Percentiles rank a stretch among this genome's conserved stretches.
phyloP scores from a whole-genome alignment of 768 basidiomycete genomes.

The Imleria badia region DNA sequence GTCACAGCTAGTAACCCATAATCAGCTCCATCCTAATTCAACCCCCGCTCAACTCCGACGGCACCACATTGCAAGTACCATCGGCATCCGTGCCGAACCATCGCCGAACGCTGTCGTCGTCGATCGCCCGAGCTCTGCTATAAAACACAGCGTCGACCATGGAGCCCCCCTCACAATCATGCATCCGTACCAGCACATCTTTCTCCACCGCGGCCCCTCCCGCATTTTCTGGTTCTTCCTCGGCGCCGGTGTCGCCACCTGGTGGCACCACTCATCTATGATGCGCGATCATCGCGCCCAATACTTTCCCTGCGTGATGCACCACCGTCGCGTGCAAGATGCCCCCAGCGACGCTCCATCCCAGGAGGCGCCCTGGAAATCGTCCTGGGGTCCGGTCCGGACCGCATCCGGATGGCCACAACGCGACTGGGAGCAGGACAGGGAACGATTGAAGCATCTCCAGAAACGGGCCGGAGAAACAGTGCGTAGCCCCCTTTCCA shows the following conservation, averaged over 20 bases:
- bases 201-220: slow-evolving; percentile 43
- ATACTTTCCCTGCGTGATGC: slow-evolving; percentile 29
- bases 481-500: slow-evolving; percentile 32
- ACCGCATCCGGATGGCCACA: slow-evolving; percentile 21
- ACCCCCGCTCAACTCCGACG: slow-evolving; percentile 14
- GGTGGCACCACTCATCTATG: slow-evolving; percentile 41
- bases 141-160: slow-evolving; percentile 11
- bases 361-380: slow-evolving; percentile 8
- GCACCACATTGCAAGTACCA: slow-evolving; percentile 9
- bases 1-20: slow-evolving; percentile 7
- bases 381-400: slow-evolving; percentile 3
- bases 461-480: slow-evolving; percentile 51
- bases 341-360: background rate
- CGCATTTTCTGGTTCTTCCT: slow-evolving; percentile 69
- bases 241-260: slow-evolving; percentile 47
- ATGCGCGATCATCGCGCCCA: slow-evolving; percentile 42
- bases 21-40: background rate
- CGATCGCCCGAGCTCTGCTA: slow-evolving; percentile 5
- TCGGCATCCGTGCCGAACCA: slow-evolving; percentile 14
- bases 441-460: slow-evolving; percentile 44
- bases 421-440: slow-evolving; percentile 47
- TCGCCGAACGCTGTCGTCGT: slow-evolving; percentile 29
- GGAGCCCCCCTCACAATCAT: slow-evolving; percentile 9
- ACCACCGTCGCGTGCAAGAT: slow-evolving; percentile 19
- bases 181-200: slow-evolving; percentile 21